phyloP scores from a whole-genome alignment of 257 asterid species.

The Penstemon davidsonii region DNA sequence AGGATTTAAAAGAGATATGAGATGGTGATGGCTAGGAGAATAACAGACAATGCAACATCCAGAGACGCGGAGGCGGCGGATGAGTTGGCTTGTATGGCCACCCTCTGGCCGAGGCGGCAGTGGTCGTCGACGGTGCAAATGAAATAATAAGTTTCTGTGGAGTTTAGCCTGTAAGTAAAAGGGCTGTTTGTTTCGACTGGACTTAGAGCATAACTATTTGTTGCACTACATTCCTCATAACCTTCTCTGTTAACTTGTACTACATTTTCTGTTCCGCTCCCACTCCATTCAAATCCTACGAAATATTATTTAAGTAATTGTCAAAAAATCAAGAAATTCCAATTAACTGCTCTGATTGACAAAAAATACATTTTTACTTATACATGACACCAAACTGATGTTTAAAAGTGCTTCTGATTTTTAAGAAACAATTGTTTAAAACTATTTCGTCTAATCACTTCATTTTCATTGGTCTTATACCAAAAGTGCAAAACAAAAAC shows the following conservation, averaged over 20 bases:
- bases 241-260: conserved; percentile 34
- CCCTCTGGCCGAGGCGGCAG: conserved; percentile 42
- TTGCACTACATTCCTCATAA: conserved; percentile 31
- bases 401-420: too few species aligned
- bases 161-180: conserved; percentile 18
- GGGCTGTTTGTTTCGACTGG: conserved; percentile 35
- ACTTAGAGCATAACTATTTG: conserved; percentile 8
- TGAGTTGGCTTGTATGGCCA: conserved; percentile 25
- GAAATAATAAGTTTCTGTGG: conserved; percentile 35
- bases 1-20: conserved; percentile 18
- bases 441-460: background rate
- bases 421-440: too few species aligned
- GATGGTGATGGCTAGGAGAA: conserved; percentile 28
- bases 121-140: conserved; percentile 40
- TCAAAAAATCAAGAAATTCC: background rate
- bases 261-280: conserved; percentile 27
- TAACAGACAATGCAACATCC: conserved; percentile 22
- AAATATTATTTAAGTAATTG: background rate
- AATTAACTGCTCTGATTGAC: too few species aligned
- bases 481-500: background rate
- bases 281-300: conserved; percentile 38
- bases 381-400: too few species aligned
- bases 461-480: background rate
- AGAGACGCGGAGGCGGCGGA: conserved; percentile 25
- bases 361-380: too few species aligned